Evolutionary conservation across 2,329 filamentous ascomycete genomes (phyloP), one percentile per base, ranked within the genome.

Genomic region (Coniochaeta sp.): DNA sequence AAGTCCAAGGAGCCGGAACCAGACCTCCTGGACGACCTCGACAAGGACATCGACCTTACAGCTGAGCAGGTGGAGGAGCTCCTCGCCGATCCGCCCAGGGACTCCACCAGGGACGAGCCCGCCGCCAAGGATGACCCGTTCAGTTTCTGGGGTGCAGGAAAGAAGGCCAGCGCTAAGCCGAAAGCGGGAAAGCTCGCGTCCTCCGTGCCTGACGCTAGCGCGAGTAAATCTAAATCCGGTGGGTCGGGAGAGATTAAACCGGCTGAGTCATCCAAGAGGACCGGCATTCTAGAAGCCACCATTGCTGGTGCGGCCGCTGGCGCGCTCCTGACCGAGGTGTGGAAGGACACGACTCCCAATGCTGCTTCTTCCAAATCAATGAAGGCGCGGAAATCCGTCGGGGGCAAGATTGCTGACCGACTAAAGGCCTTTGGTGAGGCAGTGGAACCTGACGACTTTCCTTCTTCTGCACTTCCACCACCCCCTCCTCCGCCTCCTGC

Each of bases 101-200:
- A 42, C 38, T 42, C 65, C 6, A 58, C 60, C 6, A 59, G 61
- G 38, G 53, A 51, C 22, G 48, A 52, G 13, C n/a, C n/a, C n/a
- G n/a, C n/a, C n/a, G 55, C 53, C 20, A 50, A 57, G 42, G 61
- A 60, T 38, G 71, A 75, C 52, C 63, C 75, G 0, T 83, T 82
- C 63, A 74, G 74, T 58, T 82, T 82, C 68, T 83, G 79, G 80
- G 76, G 79, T 53, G 68, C 72, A 47, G 63, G 69, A 52, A 79
- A 75, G 61, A 78, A 74, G 56, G 46, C 54, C 31, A 53, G 62
- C 49, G 49, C 48, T 50, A 71, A 70, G 60, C 50, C 45, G 14
- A 48, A 48, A 31, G 14, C 45, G 28, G 45, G 45, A 16, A 48
- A 48, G 45, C 26, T 18, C 61, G 27, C 57, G 45, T 32, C 57